Evolutionary conservation across 805 yeast genomes (phyloP), one percentile per base, ranked within the genome.

Genomic region (Gaillardinia entomophila): DNA sequence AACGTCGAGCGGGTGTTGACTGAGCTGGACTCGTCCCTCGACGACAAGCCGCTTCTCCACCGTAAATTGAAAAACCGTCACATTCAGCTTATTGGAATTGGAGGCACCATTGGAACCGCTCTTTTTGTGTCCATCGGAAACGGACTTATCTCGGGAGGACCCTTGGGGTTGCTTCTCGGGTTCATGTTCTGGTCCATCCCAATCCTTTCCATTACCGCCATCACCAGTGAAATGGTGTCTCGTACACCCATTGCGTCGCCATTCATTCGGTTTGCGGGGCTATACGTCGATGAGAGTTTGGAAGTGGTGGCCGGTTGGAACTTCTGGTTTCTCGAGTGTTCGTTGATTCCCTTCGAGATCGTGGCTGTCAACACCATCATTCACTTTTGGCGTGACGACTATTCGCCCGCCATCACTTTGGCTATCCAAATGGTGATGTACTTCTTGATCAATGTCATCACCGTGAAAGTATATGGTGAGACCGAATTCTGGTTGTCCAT

Each of bases 51-150:
- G n/a, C n/a, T n/a, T n/a, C n/a, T n/a, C n/a, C 62, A 55, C 30
- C 42, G 90, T 29, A 67, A 68, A 19, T 62, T 83, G 34, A 60
- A 68, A 38, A 75, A 78, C 33, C 65, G 95, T 37, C 95, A 87
- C 58, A 77, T 85, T 16, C 87, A 83, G 48, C 66, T 85, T 33
- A 77, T 85, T 39, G 82, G 86, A 10, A 79, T 85, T 16, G 87
- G 90, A 13, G 92, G 90, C 32, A 80, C 86, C 25, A 81, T 84
- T 42, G 94, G 94, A 25, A 80, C 90, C 2, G 90, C 84, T 6
- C 60, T 84, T 5, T 84, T 84, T 43, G 87, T 82, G 4, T 73
- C 85, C 16, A 79, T 82, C 35, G 88, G 88, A 11, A 57, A 66
- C 30, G 82, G 77, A 1, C 57, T 85, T 19, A 63, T 70, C 19